Evolutionary conservation across 257 asterid species (phyloP).

Genomic region (Solanum megistacrolobum): DNA sequence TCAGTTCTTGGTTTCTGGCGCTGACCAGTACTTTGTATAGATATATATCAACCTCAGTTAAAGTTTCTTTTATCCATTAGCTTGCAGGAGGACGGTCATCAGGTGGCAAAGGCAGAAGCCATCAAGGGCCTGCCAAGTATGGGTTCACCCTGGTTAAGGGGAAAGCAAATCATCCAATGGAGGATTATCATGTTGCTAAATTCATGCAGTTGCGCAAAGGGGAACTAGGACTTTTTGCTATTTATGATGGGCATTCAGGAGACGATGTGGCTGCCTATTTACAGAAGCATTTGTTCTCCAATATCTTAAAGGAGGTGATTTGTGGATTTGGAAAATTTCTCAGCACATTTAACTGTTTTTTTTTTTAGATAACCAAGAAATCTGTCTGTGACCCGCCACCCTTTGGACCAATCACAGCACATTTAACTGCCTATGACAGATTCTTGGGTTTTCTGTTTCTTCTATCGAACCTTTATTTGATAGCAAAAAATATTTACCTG

Average conservation of each 20-base stretch:
- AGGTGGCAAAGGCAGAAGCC: conserved; percentile 76
- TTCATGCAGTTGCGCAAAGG: conserved; percentile 37
- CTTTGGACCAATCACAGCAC: not conserved
- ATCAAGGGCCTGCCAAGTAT: conserved; percentile 42
- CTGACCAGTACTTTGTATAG: not conserved
- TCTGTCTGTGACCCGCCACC: too few relatives aligned
- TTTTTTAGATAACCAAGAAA: too few relatives aligned
- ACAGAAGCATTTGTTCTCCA: conserved; percentile 74
- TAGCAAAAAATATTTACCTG: not conserved
- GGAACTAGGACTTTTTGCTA: conserved; percentile 85
- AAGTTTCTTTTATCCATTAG: conserved; percentile 21
- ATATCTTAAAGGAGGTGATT: conserved; percentile 83
- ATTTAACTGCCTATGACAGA: not conserved
- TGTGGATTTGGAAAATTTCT: not conserved
- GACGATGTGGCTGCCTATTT: conserved; percentile 87
- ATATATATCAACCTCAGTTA: not conserved
- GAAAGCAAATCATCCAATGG: conserved; percentile 94
- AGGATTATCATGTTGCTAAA: conserved; percentile 90
- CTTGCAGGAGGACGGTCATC: conserved; percentile 53
- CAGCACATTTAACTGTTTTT: not conserved
- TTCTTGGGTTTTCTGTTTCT: not conserved
- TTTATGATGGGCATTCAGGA: conserved; percentile 84
- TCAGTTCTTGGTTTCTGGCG: not conserved
- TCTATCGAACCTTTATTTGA: not conserved
- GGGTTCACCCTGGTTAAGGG: conserved; percentile 84